phyloP scores from a whole-genome alignment of 345 rosid species.

The Gossypium australe region DNA sequence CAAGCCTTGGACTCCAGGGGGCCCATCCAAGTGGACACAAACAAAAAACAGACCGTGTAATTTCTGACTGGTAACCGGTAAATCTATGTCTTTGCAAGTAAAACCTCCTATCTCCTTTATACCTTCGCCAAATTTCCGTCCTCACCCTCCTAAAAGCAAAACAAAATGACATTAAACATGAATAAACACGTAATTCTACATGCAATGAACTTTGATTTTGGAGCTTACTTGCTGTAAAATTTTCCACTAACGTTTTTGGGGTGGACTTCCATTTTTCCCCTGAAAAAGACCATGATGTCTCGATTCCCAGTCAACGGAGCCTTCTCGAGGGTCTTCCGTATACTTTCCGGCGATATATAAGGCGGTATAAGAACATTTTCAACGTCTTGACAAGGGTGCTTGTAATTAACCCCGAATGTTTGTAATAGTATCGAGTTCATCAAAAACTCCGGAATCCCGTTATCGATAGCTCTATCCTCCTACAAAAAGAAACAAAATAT shows the following conservation, averaged over 20 bases:
- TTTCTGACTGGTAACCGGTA: constrained; percentile 77
- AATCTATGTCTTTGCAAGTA: constrained; percentile 69
- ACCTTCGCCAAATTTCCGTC: constrained; percentile 74
- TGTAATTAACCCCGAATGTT: constrained; percentile 77
- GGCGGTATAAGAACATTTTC: constrained; percentile 94
- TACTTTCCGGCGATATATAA: constrained; percentile 60
- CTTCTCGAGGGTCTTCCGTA: constrained; percentile 37
- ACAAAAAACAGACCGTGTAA: constrained; percentile 74
- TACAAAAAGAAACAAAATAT: constrained; percentile 16
- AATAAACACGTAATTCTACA: neutral
- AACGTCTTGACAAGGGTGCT: constrained; percentile 84
- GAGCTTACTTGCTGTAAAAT: constrained; percentile 81
- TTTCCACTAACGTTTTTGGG: constrained; percentile 91
- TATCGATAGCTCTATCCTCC: constrained; percentile 77
- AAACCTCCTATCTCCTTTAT: constrained; percentile 61
- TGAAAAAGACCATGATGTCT: constrained; percentile 79
- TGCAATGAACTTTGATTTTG: neutral
- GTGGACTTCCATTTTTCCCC: constrained; percentile 97
- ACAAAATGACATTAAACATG: neutral
- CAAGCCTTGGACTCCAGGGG: constrained; percentile 96
- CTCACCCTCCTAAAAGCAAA: constrained; percentile 59
- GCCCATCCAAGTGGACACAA: constrained; percentile 98
- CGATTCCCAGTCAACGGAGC: constrained; percentile 45
- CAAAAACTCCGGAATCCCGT: constrained; percentile 87
- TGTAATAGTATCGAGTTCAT: constrained; percentile 74